Conservation (phyloP, 441 rosid genomes). For the Adansonia gregorii region DNA sequence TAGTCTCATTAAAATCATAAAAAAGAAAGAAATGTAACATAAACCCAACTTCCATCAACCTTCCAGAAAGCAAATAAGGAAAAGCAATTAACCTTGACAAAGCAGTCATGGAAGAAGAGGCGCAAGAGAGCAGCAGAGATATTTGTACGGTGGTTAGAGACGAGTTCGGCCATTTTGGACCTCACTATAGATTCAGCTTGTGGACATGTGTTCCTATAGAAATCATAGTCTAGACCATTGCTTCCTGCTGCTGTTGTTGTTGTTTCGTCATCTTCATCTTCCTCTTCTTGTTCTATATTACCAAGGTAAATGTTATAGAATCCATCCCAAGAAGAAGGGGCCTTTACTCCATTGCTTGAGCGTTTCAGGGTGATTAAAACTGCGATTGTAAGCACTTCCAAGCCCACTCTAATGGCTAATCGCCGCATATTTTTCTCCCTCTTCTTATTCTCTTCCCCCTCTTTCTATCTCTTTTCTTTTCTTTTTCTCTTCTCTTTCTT, state of each 20-base stretch:
- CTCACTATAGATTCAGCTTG: conserved; percentile 35
- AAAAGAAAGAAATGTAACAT: not conserved
- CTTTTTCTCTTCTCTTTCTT: not conserved
- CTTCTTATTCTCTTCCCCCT: not conserved
- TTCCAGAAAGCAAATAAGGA: not conserved
- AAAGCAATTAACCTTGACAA: conserved; percentile 42
- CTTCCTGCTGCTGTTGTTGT: not conserved
- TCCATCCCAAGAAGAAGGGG: not conserved
- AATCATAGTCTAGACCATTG: conserved; percentile 20
- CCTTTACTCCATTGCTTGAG: not conserved
- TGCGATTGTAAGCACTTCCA: not conserved
- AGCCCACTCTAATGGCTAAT: not conserved
- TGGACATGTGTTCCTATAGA: conserved; percentile 38
- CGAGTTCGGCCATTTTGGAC: conserved; percentile 29
- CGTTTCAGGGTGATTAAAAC: not conserved
- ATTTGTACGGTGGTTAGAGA: conserved; percentile 21
- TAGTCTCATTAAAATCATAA: not conserved
- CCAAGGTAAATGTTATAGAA: conserved; percentile 5
- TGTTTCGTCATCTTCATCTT: not conserved
- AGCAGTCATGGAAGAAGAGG: conserved; percentile 58
- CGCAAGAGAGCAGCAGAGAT: conserved; percentile 54
- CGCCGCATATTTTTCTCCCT: not conserved
- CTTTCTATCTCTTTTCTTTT: not conserved
- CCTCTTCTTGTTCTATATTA: not conserved
- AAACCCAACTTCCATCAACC: not conserved